A percentile compares a stretch with the other conserved stretches of the same genome.
Conservation (phyloP, 371 early-diverging fungal genomes). For the Neoconidiobolus thromboides region DNA sequence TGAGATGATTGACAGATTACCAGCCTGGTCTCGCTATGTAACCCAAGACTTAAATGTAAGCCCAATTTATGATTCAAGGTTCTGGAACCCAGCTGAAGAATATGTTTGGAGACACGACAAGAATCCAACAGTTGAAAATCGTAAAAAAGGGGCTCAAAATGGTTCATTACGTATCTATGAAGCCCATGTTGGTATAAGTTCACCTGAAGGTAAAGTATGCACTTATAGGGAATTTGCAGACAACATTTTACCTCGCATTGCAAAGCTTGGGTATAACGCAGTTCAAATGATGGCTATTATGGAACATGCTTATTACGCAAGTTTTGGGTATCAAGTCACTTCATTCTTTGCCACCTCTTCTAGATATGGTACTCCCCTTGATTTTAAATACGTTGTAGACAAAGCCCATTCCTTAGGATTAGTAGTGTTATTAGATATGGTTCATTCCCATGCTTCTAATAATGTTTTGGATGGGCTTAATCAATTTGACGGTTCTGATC, state of each 20-base stretch:
- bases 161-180: conserved; percentile 66
- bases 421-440: conserved; percentile 79
- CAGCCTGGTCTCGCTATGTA: conserved; percentile 72
- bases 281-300: conserved; percentile 95
- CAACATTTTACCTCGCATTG: conserved; percentile 74
- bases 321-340: conserved; percentile 94
- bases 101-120: conserved; percentile 53
- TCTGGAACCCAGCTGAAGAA: conserved; percentile 70
- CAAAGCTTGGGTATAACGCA: conserved; percentile 74
- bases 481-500: conserved; percentile 86
- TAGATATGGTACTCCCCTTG: conserved; percentile 83
- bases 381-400: conserved; percentile 72
- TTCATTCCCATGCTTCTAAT: conserved; percentile 92
- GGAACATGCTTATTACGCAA: conserved; percentile 98
- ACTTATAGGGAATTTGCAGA: conserved; percentile 74
- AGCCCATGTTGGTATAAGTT: conserved; percentile 89
- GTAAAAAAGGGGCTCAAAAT: conserved; percentile 76
- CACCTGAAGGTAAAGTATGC: conserved; percentile 59
- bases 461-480: conserved; percentile 89
- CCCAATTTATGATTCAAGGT: conserved; percentile 71
- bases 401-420: conserved; percentile 82
- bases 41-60: conserved; percentile 66
- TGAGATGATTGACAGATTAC: conserved; percentile 70
- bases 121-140: conserved; percentile 29
- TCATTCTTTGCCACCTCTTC: conserved; percentile 81